phyloP scores from a whole-genome alignment of 306 rosid species.

The Erythrophleum fordii region DNA sequence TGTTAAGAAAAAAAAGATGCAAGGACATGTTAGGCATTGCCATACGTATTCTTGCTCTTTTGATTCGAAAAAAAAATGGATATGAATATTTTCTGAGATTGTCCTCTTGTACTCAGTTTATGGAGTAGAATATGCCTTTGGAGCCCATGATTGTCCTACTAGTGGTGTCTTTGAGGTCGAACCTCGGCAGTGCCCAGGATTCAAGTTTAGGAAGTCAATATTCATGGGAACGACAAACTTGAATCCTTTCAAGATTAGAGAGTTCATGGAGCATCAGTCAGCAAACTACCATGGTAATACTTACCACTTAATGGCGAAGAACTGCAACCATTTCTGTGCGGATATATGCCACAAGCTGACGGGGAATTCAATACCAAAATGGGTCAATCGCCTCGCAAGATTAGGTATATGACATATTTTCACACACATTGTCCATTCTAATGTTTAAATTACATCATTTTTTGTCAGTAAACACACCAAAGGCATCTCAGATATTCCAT shows the following conservation, averaged over 20 bases:
- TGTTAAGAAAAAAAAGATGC: neutral
- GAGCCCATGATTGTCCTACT: conserved; percentile 7
- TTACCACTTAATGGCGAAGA: conserved; percentile 7
- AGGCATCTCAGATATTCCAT: conserved; percentile 31
- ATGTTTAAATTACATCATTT: neutral
- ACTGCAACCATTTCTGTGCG: conserved; percentile 24
- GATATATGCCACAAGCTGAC: neutral
- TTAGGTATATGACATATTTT: neutral
- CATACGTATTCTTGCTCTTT: neutral
- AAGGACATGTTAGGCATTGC: neutral
- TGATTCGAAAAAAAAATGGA: neutral
- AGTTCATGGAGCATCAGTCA: neutral
- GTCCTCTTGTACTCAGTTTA: neutral
- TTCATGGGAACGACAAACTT: neutral
- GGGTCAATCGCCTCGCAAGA: conserved; percentile 27
- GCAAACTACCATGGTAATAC: conserved; percentile 15
- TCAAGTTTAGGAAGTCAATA: conserved; percentile 26
- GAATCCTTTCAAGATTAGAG: conserved; percentile 18
- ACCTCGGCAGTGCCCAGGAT: conserved; percentile 15
- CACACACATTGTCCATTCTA: neutral
- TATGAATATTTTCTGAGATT: conserved; percentile 2
- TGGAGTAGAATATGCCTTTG: conserved; percentile 15
- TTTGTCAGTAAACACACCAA: conserved; percentile 12
- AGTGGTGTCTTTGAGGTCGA: conserved; percentile 12
- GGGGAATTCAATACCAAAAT: conserved; percentile 16